Evolutionary conservation across 768 basidiomycete species (phyloP), one percentile per base, ranked within the genome.

Genomic region (Tubosaeta brunneosetosa): DNA sequence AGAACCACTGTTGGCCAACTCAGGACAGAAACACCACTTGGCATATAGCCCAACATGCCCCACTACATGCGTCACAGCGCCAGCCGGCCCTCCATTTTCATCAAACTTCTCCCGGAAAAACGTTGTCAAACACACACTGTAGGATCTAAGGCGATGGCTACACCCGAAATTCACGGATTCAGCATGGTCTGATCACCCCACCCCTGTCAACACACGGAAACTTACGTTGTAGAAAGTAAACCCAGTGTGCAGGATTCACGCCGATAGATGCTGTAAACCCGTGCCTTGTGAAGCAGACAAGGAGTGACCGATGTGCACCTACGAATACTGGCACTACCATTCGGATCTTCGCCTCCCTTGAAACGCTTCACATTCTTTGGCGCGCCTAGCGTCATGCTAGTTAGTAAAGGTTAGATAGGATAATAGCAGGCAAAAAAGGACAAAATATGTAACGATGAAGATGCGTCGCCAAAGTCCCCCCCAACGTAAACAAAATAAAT

Each of bases 281-380:
- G 19, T 14, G 12, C 9, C 4, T 36, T 12, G 16, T 34, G 13
- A 38, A 53, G n/a, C 38, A 10, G 32, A 5, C 32, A 41, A 44
- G 44, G 9, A 9, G 14, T n/a, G n/a, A n/a, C n/a, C n/a, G n/a
- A n/a, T n/a, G 26, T 25, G 5, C 51, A 50, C 72, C 59, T 59
- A 81, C 79, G 67, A 44, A 79, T 74, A 5, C 71, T 78, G 29
- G 67, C 69, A 53, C 80, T 80, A 43, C 80, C 80, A 9, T 68
- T 49, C 10, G 74, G 71, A 47, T 82, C 76, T 55, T 82, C 80
- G 2, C 71, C 68, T 17, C 73, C 73, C 13, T 65, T 59, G 51
- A 76, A 78, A 45, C 71, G 71, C 45, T 66, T 74, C 38, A 74
- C 71, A 38, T 73, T 75, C 34, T 65, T 64, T 1, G 71, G 60